These are phyloP conservation scores for Suhomyces sp. DNA, from an alignment of 805 yeast genomes.

Conservation along the genomic window DNA sequence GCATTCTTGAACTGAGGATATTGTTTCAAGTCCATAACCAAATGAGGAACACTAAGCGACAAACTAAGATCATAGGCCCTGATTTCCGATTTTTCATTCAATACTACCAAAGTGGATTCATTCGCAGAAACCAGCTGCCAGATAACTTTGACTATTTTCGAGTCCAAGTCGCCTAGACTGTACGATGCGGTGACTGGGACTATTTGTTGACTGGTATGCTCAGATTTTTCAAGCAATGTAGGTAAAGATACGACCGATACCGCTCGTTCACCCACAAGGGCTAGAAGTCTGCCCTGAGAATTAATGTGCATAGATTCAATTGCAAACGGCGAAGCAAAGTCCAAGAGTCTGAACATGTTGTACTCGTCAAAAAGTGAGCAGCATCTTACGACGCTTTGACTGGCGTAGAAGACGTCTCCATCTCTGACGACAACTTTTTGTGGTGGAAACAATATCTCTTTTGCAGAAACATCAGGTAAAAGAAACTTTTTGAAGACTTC, in stretches of 20 bases:
- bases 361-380: slow-evolving; percentile 21
- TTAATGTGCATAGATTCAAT: slow-evolving; percentile 38
- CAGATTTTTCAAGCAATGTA: slow-evolving; percentile 1
- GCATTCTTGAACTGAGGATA: slow-evolving; percentile 10
- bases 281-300: slow-evolving; percentile 40
- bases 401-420: slow-evolving; percentile 30
- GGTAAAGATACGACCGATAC: slow-evolving; percentile 34
- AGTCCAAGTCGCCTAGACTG: slow-evolving; percentile 13
- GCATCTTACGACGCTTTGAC: slow-evolving; percentile 30
- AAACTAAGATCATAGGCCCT: slow-evolving; percentile 18
- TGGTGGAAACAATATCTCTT: not conserved
- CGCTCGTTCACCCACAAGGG: slow-evolving; percentile 32
- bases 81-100: slow-evolving; percentile 18
- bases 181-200: not conserved
- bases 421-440: slow-evolving; percentile 7
- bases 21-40: slow-evolving; percentile 15
- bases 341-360: slow-evolving; percentile 21
- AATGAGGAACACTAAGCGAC: slow-evolving; percentile 17
- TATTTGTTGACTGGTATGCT: not conserved
- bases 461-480: not conserved
- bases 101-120: slow-evolving; percentile 23
- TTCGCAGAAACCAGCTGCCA: slow-evolving; percentile 25
- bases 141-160: slow-evolving; percentile 18
- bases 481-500: slow-evolving; percentile 5
- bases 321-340: slow-evolving; percentile 15